These are phyloP conservation scores for Ambrosiella beaveri DNA, from an alignment of 2,329 filamentous ascomycete genomes.

Conservation along the genomic window DNA sequence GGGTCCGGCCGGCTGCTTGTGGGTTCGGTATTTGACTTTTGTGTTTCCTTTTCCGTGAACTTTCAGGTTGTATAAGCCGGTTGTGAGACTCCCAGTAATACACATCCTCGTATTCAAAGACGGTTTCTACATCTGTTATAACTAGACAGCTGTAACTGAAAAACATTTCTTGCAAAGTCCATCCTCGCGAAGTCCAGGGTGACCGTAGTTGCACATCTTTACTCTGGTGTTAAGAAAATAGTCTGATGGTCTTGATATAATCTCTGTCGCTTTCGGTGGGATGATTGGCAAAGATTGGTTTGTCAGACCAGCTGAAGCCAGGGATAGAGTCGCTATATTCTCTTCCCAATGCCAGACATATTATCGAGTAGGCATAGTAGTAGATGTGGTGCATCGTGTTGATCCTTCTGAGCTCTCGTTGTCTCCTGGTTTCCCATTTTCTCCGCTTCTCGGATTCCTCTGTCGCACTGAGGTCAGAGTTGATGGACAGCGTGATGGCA, in stretches of 20 bases:
- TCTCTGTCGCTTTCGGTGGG: neutral
- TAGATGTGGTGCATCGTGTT: neutral
- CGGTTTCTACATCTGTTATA: neutral
- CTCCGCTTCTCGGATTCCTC: no score
- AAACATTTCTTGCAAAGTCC: neutral
- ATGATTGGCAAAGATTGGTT: neutral
- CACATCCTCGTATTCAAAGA: neutral
- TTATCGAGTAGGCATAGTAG: neutral
- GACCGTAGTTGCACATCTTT: neutral
- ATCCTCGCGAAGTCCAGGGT: neutral
- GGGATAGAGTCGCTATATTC: neutral
- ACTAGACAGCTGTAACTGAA: neutral
- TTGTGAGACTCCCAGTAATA: neutral
- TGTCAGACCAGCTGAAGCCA: neutral
- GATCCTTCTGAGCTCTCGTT: neutral
- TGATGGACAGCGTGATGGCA: no score
- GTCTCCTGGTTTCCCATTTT: no score
- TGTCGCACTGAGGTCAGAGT: no score
- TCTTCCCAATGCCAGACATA: neutral
- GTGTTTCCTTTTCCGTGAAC: no score
- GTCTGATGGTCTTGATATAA: neutral
- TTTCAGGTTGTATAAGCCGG: neutral
- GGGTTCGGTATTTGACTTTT: no score
- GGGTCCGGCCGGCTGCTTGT: no score
- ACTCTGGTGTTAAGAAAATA: neutral